Evolutionary conservation across 163 green algal genomes (phyloP).

Genomic region (Chlorella variabilis): DNA sequence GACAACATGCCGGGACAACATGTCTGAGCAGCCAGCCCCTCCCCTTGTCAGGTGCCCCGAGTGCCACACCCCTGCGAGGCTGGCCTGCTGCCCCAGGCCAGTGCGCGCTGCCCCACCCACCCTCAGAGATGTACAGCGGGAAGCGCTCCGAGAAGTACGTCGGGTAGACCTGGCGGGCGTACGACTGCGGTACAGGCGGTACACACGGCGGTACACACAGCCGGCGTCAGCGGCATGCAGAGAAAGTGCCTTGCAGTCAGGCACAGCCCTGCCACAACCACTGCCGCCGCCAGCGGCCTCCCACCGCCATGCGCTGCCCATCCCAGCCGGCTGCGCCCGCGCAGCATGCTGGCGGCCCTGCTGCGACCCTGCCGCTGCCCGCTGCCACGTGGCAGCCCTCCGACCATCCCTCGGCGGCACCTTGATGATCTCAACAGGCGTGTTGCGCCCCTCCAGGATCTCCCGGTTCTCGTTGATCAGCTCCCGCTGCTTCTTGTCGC

Average conservation of each 20-base stretch:
- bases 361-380: too few relatives aligned
- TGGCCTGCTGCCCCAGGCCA: too few relatives aligned
- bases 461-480: slow-evolving; percentile 2
- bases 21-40: too few relatives aligned
- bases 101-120: slow-evolving; percentile 2
- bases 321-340: background rate
- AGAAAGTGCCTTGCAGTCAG: background rate
- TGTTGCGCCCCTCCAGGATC: background rate
- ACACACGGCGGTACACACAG: background rate
- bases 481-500: slow-evolving; percentile 18
- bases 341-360: too few relatives aligned
- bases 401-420: too few relatives aligned
- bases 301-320: background rate
- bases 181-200: background rate
- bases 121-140: slow-evolving; percentile 20
- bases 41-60: too few relatives aligned
- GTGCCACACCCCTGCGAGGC: too few relatives aligned
- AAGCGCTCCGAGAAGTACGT: slow-evolving; percentile 23
- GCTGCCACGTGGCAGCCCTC: too few relatives aligned
- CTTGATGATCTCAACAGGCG: slow-evolving; percentile 19
- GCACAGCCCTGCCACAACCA: too few relatives aligned
- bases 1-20: too few relatives aligned
- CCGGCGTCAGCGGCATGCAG: background rate
- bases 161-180: slow-evolving; percentile 17
- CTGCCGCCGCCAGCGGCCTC: too few relatives aligned